Evolutionary conservation across 2,329 filamentous ascomycete genomes (phyloP).

Genomic region (Colletotrichum tabaci): DNA sequence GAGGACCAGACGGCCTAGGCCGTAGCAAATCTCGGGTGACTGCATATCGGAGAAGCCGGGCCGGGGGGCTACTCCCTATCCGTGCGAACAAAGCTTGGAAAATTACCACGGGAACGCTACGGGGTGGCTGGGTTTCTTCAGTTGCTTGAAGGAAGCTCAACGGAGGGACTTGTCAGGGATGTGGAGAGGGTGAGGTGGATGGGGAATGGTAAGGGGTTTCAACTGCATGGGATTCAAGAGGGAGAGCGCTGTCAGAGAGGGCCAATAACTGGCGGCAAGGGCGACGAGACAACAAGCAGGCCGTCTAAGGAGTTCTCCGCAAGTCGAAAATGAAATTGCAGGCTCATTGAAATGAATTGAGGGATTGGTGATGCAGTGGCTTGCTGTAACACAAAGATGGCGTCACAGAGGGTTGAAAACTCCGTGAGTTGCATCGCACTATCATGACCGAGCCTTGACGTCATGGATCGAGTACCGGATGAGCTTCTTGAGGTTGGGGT

Average conservation of each 20-base stretch:
- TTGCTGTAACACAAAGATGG: slow-evolving; percentile 32
- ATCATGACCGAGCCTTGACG: slow-evolving; percentile 30
- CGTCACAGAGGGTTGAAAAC: slow-evolving; percentile 32
- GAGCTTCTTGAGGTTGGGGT: background rate
- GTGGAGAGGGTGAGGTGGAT: background rate
- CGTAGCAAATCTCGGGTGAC: background rate
- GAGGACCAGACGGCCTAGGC: background rate
- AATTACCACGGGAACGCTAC: background rate
- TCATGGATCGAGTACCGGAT: slow-evolving; percentile 35
- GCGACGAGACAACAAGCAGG: slow-evolving; percentile 4
- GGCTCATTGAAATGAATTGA: background rate
- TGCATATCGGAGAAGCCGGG: background rate
- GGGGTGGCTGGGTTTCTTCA: background rate
- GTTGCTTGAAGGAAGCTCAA: background rate
- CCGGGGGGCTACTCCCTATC: background rate
- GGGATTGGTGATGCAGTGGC: slow-evolving; percentile 40
- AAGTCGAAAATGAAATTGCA: slow-evolving; percentile 16
- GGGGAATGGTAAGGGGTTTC: background rate
- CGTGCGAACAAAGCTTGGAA: background rate
- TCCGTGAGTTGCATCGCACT: slow-evolving; percentile 29
- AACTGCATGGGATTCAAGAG: background rate
- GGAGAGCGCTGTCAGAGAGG: background rate
- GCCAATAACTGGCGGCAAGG: background rate
- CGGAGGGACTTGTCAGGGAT: background rate
- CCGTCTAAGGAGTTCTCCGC: background rate